Percentiles rank a stretch among this genome's conserved stretches.
Evolutionary conservation across 2,329 filamentous ascomycete species (phyloP).

Genomic region (Cladophialophora exuberans): DNA sequence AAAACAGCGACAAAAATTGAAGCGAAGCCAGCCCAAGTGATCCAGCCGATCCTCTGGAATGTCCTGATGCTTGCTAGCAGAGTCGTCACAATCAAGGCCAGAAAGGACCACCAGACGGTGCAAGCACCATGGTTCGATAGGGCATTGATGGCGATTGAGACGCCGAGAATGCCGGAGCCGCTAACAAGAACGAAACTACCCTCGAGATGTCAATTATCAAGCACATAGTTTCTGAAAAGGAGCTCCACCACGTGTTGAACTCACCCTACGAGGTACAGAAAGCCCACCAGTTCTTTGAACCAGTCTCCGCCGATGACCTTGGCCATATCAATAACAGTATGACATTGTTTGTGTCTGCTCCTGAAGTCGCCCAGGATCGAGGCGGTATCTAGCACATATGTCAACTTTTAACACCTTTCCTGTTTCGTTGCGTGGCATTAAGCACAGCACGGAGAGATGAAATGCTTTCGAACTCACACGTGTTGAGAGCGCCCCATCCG

Average conservation of each 20-base stretch:
- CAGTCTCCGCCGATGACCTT: slow-evolving; percentile 57
- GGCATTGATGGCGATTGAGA: slow-evolving; percentile 47
- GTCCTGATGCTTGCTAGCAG: slow-evolving; percentile 30
- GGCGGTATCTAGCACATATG: slow-evolving; percentile 38
- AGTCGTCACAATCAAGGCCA: slow-evolving; percentile 36
- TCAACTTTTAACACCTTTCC: too few relatives aligned
- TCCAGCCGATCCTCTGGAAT: slow-evolving; percentile 48
- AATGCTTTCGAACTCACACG: slow-evolving; percentile 37
- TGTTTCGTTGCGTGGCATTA: background rate
- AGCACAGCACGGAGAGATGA: background rate
- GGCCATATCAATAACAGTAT: slow-evolving; percentile 62
- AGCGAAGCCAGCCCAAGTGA: slow-evolving; percentile 64
- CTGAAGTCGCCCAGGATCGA: slow-evolving; percentile 57
- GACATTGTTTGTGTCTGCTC: slow-evolving; percentile 52
- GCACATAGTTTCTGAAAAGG: background rate
- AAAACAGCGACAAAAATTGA: slow-evolving; percentile 58
- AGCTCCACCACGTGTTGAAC: background rate
- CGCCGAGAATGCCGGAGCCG: slow-evolving; percentile 48
- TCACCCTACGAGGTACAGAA: slow-evolving; percentile 58
- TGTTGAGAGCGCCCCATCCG: slow-evolving; percentile 54
- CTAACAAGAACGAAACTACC: slow-evolving; percentile 48
- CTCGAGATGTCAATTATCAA: background rate
- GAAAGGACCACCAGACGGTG: slow-evolving; percentile 36
- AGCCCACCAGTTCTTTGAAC: slow-evolving; percentile 57
- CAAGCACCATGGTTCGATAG: slow-evolving; percentile 43